phyloP scores from a whole-genome alignment of 2,329 filamentous ascomycete genomes.

The Colletotrichum lini region DNA sequence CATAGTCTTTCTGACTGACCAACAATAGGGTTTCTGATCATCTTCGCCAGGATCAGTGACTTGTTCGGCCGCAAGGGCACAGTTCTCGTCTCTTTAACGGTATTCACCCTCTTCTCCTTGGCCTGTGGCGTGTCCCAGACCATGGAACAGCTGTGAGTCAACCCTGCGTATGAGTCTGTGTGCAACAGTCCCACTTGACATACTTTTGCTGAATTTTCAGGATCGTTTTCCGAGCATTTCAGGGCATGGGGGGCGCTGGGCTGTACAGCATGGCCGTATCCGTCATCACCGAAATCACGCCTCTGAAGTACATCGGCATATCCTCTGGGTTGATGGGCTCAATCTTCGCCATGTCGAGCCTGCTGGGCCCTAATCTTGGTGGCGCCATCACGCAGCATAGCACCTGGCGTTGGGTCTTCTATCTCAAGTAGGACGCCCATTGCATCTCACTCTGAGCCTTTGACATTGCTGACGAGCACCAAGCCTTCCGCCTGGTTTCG shows the following conservation, averaged over 20 bases:
- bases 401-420: conserved; percentile 63
- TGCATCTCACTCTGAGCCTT: too few species aligned
- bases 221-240: conserved; percentile 55
- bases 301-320: conserved; percentile 8
- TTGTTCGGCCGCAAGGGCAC: conserved; percentile 59
- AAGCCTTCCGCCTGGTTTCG: too few species aligned
- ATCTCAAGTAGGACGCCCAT: neutral
- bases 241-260: conserved; percentile 62
- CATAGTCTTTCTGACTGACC: neutral
- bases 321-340: conserved; percentile 5
- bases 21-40: conserved; percentile 54
- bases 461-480: too few species aligned
- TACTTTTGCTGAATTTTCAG: conserved; percentile 28
- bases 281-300: conserved; percentile 3
- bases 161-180: neutral
- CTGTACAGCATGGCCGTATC: conserved; percentile 58
- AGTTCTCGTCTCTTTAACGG: conserved; percentile 51
- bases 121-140: conserved; percentile 55
- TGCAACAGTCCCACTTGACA: too few species aligned
- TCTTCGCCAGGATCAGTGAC: conserved; percentile 60
- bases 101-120: conserved; percentile 58
- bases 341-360: conserved; percentile 44
- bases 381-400: conserved; percentile 57
- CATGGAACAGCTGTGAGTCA: conserved; percentile 49
- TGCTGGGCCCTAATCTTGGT: conserved; percentile 60